Evolutionary conservation across 768 basidiomycete genomes (phyloP), one percentile per base, ranked within the genome.

Genomic region (Strobilomyces echinocephalus): DNA sequence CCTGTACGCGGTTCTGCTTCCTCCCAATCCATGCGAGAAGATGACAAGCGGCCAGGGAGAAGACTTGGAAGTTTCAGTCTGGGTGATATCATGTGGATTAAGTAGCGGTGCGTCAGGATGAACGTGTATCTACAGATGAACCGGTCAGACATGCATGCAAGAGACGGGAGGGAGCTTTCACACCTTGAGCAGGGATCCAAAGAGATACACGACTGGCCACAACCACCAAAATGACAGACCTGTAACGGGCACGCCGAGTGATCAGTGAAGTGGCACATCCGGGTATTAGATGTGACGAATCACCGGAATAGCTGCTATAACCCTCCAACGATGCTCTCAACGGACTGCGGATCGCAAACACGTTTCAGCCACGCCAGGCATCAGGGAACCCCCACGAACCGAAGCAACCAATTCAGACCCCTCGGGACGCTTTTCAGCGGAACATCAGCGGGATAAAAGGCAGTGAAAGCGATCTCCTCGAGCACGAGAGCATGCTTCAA

Each of bases 11-110:
- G 83, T 87, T 20, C 83, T 73, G 40, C 79, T 82, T 5, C 90
- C 91, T 18, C 82, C 85, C 20, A 93, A 79, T 18, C 91, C 91
- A 72, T 93, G 91, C 10, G 87, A 89, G 70, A 92, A 93, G 38
- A 94, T 77, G 30, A 91, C 80, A 30, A 94, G 76, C 0, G 89
- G 88, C 88, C 88, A 89, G 45, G 78, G 76, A 16, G 70, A 58
- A 26, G 60, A 41, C 50, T 66, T 55, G 46, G 34, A 31, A 24
- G 48, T 26, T 45, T 49, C 34, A 2, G 30, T 14, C 24, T 28
- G 45, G 11, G 31, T 8, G 24, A 42, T 33, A 5, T 44, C 26
- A 26, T 61, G 55, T 4, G 60, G 60, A 11, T 76, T 46, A 5
- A 81, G 73, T 20, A 85, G 78, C 5, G 80, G 79, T 4, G 81